Base-by-base conservation (phyloP, 805 yeast genomes). In the Candida boidinii region DNA sequence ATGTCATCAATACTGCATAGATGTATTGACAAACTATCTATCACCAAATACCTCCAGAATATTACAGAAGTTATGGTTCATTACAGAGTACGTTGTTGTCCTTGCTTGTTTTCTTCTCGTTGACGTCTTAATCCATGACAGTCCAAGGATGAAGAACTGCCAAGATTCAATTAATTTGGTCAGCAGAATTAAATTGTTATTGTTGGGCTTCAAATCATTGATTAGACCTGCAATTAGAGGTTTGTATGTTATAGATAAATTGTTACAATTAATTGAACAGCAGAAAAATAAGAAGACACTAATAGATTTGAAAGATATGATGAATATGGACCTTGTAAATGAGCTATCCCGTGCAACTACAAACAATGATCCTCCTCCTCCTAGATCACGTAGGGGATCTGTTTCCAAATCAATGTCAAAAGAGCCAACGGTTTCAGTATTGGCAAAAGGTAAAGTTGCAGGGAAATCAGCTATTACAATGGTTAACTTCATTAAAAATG, bases 151-250 rank as follows among this genome's bases (percentile, higher is more conserved):
- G 7, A 13, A 12, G 15, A 14, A 7, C 19, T 7, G 20, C 4
- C 20, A 15, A 7, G 5, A n/a, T 18, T 10, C 17, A 18, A 6
- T 20, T 16, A 12, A 22, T 19, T n/a, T n/a, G n/a, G n/a, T n/a
- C n/a, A n/a, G n/a, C n/a, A n/a, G 22, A 25, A 17, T n/a, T 16
- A 15, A 19, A 9, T 24, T 20, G 13, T 17, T 31, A 15, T n/a
- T 31, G 21, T 15, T 15, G 7, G n/a, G 17, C 23, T 25, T 18
- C 17, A 18, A 15, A 29, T 20, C 22, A 19, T 8, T 20, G 4
- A 19, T 31, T 29, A 17, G 34, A 14, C 34, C 34, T 21, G 34
- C 34, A 7, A 31, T 31, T 12, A 23, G 34, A 6, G 34, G 34
- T 5, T 12, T 26, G 5, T 26, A 14, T 21, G 30, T 31, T 13